A percentile compares a stretch with the other conserved stretches of the same genome.
These are phyloP conservation scores for Neonectria faginata DNA, from an alignment of 2,329 filamentous ascomycete species.

Conservation along the genomic window DNA sequence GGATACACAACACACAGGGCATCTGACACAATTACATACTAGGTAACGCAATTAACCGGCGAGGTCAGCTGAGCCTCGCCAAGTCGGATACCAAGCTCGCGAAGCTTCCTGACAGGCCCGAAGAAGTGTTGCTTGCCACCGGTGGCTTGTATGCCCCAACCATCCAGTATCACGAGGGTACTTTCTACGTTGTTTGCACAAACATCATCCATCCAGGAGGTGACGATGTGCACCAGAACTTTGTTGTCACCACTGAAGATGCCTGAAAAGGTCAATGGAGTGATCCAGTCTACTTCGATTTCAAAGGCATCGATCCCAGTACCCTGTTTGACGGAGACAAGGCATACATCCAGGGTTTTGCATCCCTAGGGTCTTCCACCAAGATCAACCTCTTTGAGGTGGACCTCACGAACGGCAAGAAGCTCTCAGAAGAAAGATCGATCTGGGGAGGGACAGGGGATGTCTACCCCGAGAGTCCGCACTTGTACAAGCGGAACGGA, in stretches of 20 bases:
- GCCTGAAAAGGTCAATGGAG: conserved; percentile 11
- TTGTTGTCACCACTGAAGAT: conserved; percentile 5
- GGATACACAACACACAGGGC: not conserved
- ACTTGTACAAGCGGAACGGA: conserved; percentile 9
- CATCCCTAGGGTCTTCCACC: not conserved
- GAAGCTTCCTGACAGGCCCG: not conserved
- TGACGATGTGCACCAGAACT: not conserved
- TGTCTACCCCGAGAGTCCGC: conserved; percentile 4
- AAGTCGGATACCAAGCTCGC: not conserved
- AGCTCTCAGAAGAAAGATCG: conserved; percentile 3
- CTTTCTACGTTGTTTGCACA: conserved; percentile 15
- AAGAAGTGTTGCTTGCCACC: conserved; percentile 7
- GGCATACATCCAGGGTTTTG: conserved; percentile 11
- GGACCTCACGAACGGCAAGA: not conserved
- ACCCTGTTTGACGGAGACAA: conserved; percentile 3
- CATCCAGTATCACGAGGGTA: not conserved
- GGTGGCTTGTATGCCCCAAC: conserved; percentile 14
- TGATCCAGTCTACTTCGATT: conserved; percentile 7
- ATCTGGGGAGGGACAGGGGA: conserved; percentile 6
- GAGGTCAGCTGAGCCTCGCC: conserved; percentile 12
- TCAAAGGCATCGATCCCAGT: conserved; percentile 10
- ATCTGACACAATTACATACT: not conserved
- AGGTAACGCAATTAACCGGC: conserved; percentile 16
- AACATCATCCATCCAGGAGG: conserved; percentile 4
- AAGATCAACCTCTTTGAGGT: conserved; percentile 13